A percentile compares a stretch with the other conserved stretches of the same genome.
Evolutionary conservation across 768 basidiomycete species (phyloP).

Genomic region (Lepiota venenata): DNA sequence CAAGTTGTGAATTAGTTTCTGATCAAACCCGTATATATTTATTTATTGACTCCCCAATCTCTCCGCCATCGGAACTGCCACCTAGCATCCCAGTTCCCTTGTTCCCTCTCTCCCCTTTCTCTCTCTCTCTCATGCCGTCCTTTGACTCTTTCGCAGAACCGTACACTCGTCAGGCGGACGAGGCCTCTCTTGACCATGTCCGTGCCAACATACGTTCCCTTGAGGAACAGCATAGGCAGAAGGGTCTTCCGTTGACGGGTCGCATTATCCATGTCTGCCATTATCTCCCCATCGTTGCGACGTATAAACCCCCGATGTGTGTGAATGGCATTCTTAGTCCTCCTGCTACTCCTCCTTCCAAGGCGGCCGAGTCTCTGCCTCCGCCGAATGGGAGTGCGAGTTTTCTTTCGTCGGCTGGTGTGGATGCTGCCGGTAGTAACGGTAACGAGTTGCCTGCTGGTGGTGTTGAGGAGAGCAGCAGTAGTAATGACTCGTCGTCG

Average conservation of each 20-base stretch:
- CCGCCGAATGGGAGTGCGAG: constrained; percentile 13
- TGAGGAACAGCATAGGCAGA: constrained; percentile 66
- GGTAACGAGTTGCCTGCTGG: no score
- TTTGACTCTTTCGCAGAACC: constrained; percentile 80
- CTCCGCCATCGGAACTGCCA: no score
- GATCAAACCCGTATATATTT: constrained; percentile 11
- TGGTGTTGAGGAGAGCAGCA: no score
- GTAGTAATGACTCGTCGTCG: not conserved
- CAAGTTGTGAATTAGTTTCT: constrained; percentile 12
- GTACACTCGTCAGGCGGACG: constrained; percentile 59
- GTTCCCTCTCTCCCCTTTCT: no score
- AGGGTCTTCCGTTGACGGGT: constrained; percentile 75
- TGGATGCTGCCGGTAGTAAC: no score
- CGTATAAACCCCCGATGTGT: constrained; percentile 38
- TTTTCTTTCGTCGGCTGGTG: not conserved
- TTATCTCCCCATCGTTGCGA: constrained; percentile 77
- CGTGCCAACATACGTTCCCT: constrained; percentile 67
- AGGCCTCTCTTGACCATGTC: constrained; percentile 70
- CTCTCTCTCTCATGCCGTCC: not conserved
- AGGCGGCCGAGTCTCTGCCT: constrained; percentile 42
- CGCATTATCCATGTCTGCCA: constrained; percentile 92
- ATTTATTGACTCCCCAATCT: no score
- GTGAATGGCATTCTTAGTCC: constrained; percentile 59
- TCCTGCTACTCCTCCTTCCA: constrained; percentile 73
- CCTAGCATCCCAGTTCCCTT: no score